Percentiles rank a stretch among this genome's conserved stretches.
Evolutionary conservation across 805 yeast species (phyloP).

Genomic region (Yamadazyma paraphyllophila): DNA sequence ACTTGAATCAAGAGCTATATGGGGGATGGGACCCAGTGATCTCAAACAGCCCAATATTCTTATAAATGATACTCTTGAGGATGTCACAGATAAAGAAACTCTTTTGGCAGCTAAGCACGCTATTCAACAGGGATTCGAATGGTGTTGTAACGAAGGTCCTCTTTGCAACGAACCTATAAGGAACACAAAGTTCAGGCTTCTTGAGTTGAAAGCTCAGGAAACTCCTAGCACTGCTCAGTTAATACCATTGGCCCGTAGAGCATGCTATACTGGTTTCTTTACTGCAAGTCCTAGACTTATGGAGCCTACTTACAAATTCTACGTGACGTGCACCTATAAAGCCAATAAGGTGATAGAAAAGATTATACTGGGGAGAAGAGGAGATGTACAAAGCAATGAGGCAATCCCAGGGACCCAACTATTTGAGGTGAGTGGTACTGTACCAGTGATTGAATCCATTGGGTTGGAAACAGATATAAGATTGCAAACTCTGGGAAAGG

Average conservation of each 20-base stretch:
- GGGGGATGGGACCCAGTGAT: constrained; percentile 62
- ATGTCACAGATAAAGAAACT: constrained; percentile 59
- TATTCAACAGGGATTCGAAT: constrained; percentile 74
- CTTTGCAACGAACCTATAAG: constrained; percentile 82
- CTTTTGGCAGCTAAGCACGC: constrained; percentile 48
- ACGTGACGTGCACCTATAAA: constrained; percentile 51
- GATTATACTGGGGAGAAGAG: constrained; percentile 65
- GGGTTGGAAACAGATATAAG: constrained; percentile 89
- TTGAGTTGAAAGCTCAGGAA: constrained; percentile 54
- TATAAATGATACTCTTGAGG: constrained; percentile 69
- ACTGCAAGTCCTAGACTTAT: constrained; percentile 74
- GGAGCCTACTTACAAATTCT: constrained; percentile 76
- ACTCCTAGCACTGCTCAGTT: constrained; percentile 54
- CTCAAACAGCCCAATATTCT: constrained; percentile 48
- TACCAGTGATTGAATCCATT: constrained; percentile 88
- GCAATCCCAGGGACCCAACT: constrained; percentile 77
- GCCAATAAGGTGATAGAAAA: constrained; percentile 49
- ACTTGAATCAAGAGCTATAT: constrained; percentile 73
- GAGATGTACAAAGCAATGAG: constrained; percentile 39
- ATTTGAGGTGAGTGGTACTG: constrained; percentile 53
- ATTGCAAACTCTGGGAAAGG: constrained; percentile 73
- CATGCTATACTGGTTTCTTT: constrained; percentile 77
- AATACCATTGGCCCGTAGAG: constrained; percentile 78
- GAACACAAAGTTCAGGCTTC: constrained; percentile 65
- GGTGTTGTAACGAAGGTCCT: constrained; percentile 88